Conservation (phyloP, 192 early-diverging fungal species). For the Pilobolus umbonatus region DNA sequence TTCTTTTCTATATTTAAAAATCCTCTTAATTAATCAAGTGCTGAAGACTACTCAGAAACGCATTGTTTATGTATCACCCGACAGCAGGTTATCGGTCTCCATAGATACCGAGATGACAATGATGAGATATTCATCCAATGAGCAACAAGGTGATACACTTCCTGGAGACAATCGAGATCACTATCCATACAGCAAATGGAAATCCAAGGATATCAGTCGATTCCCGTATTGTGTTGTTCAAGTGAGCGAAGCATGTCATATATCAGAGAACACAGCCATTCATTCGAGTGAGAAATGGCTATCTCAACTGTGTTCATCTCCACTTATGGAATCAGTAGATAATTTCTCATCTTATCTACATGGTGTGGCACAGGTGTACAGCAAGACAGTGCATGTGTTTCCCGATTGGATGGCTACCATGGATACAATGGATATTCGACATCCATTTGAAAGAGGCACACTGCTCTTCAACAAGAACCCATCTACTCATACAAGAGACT, state of each 20-base stretch:
- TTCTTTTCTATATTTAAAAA: constrained; percentile 1
- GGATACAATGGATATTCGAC: constrained; percentile 7
- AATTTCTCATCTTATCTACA: constrained; percentile 14
- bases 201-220: constrained; percentile 2
- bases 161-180: background rate
- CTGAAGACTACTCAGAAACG: constrained; percentile 12
- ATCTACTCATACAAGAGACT: no score
- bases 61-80: background rate
- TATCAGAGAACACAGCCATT: background rate
- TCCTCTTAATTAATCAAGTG: constrained; percentile 3
- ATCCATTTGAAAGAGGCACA: background rate
- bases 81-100: background rate
- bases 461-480: no score
- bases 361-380: constrained; percentile 1
- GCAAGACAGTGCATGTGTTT: constrained; percentile 5
- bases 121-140: background rate
- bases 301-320: background rate
- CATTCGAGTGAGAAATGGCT: background rate
- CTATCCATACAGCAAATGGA: background rate
- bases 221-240: constrained; percentile 19
- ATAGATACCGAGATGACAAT: constrained; percentile 11
- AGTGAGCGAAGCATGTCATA: background rate
- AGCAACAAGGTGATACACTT: no score
- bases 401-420: constrained; percentile 9
- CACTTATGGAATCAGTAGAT: constrained; percentile 12